These are phyloP conservation scores for Ustilago hordei DNA, from an alignment of 1,284 basidiomycete species.

Conservation along the genomic window DNA sequence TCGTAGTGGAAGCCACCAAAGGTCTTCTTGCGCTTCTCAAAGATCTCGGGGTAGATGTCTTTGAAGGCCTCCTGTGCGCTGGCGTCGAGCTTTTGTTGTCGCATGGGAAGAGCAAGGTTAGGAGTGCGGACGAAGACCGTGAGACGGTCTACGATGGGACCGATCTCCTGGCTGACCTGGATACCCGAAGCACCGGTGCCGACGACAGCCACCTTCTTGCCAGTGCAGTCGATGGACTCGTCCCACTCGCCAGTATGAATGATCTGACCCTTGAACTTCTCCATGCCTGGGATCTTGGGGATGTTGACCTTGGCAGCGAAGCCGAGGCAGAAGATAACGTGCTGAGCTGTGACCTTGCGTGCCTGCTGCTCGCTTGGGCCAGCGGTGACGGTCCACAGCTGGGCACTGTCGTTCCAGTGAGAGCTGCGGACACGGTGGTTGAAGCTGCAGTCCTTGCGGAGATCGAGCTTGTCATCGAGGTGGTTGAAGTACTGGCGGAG, in stretches of 20 bases:
- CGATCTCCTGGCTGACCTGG: slow-evolving; percentile 72
- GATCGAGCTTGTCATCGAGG: slow-evolving; percentile 50
- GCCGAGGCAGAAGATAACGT: slow-evolving; percentile 56
- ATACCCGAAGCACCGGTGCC: slow-evolving; percentile 75
- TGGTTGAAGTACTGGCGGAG: slow-evolving; percentile 55
- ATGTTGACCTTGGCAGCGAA: slow-evolving; percentile 67
- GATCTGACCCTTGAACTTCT: slow-evolving; percentile 73
- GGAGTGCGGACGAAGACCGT: slow-evolving; percentile 59
- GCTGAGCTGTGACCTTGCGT: slow-evolving; percentile 37
- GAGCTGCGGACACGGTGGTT: slow-evolving; percentile 45
- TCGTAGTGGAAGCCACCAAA: slow-evolving; percentile 58
- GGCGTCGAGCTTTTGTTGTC: slow-evolving; percentile 43
- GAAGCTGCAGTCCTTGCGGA: slow-evolving; percentile 55
- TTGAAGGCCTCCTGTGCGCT: slow-evolving; percentile 54
- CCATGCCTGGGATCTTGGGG: slow-evolving; percentile 72
- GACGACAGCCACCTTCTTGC: slow-evolving; percentile 76
- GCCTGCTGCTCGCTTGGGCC: slow-evolving; percentile 35
- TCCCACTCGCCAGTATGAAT: slow-evolving; percentile 76
- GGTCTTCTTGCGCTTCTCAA: slow-evolving; percentile 55
- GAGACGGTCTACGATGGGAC: slow-evolving; percentile 44
- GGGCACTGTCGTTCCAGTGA: slow-evolving; percentile 41
- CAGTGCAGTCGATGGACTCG: slow-evolving; percentile 73
- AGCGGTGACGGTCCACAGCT: slow-evolving; percentile 46
- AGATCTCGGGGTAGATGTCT: slow-evolving; percentile 54
- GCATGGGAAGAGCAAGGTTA: slow-evolving; percentile 57